phyloP scores from a whole-genome alignment of 2,329 filamentous ascomycete genomes.

The Ilyonectria destructans region DNA sequence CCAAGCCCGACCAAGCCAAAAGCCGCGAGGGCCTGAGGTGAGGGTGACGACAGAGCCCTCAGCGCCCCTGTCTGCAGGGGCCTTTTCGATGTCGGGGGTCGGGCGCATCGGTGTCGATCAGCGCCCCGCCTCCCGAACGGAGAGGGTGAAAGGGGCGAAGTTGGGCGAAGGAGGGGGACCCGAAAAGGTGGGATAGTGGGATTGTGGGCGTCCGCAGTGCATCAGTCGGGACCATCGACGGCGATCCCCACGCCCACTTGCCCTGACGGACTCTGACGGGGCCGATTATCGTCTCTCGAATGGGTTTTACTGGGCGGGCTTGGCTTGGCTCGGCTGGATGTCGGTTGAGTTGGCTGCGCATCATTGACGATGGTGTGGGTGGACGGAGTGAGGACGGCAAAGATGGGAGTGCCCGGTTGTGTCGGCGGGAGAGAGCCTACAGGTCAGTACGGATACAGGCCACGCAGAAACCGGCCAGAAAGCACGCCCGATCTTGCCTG shows the following conservation, averaged over 20 bases:
- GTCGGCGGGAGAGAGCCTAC: not conserved
- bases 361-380: not conserved
- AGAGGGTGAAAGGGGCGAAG: constrained; percentile 23
- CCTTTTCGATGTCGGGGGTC: constrained; percentile 18
- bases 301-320: not conserved
- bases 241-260: not conserved
- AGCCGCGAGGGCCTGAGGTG: constrained; percentile 22
- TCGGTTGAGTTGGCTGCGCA: not conserved
- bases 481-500: constrained; percentile 36
- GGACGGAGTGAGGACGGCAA: not conserved
- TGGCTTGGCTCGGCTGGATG: not conserved
- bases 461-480: not conserved
- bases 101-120: constrained; percentile 29
- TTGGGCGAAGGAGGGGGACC: constrained; percentile 23
- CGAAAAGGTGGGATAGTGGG: constrained; percentile 20
- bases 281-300: not conserved
- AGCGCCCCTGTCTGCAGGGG: constrained; percentile 15
- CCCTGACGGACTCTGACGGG: not conserved
- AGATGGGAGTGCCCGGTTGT: not conserved
- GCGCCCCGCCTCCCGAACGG: constrained; percentile 25
- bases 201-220: constrained; percentile 10
- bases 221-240: constrained; percentile 10
- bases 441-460: not conserved
- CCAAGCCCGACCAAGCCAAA: constrained; percentile 18
- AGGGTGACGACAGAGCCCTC: constrained; percentile 28